Evolutionary conservation across 768 basidiomycete genomes (phyloP).

Genomic region (Mrakia frigida): DNA sequence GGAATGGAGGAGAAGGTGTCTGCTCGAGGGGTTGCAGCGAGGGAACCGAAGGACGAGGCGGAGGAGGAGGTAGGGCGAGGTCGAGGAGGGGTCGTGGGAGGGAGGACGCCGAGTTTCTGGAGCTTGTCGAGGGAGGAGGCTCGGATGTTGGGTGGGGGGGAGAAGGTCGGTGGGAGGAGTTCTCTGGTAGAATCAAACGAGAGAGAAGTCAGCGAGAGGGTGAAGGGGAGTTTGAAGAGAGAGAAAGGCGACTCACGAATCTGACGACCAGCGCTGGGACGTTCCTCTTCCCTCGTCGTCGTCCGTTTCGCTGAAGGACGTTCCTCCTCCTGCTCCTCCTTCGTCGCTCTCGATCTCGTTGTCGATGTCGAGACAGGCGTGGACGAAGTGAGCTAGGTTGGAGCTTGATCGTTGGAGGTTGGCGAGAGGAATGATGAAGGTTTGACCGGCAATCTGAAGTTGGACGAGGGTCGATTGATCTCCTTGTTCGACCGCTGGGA

Average conservation of each 20-base stretch:
- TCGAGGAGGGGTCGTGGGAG: constrained; percentile 8
- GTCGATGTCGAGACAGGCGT: constrained; percentile 14
- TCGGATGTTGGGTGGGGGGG: constrained; percentile 19
- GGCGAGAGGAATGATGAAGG: constrained; percentile 25
- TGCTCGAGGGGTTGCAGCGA: constrained; percentile 7
- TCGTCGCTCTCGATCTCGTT: constrained; percentile 8
- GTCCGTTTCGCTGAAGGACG: constrained; percentile 11
- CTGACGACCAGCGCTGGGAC: constrained; percentile 7
- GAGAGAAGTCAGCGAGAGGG: background rate
- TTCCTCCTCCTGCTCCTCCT: background rate
- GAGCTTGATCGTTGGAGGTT: constrained; percentile 5
- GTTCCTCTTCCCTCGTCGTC: constrained; percentile 4
- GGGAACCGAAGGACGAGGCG: constrained; percentile 13
- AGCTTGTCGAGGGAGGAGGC: constrained; percentile 29
- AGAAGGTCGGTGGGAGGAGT: background rate
- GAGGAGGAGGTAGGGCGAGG: background rate
- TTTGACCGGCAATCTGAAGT: constrained; percentile 27
- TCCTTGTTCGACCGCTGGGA: background rate
- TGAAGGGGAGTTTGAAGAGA: background rate
- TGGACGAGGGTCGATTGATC: constrained; percentile 12
- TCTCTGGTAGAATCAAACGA: background rate
- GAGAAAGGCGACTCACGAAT: constrained; percentile 2
- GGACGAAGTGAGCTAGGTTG: constrained; percentile 18
- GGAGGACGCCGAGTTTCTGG: constrained; percentile 27
- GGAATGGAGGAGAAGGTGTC: background rate